Percentiles rank a stretch among this genome's conserved stretches.
These are phyloP conservation scores for Chytriomyces sp. DNA, from an alignment of 192 early-diverging fungal genomes.

Conservation along the genomic window DNA sequence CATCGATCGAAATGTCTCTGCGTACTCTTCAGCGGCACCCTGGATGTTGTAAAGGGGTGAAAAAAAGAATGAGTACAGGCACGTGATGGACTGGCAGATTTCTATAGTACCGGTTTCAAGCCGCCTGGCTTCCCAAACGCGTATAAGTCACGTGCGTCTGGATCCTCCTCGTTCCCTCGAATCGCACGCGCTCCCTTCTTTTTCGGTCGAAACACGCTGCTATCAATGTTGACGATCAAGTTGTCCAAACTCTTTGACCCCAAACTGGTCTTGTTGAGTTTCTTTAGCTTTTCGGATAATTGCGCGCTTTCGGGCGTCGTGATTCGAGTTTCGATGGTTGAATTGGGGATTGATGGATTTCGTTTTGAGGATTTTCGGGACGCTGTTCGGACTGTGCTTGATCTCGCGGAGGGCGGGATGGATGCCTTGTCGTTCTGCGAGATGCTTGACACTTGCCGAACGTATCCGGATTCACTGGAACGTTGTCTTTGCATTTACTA, in stretches of 20 bases:
- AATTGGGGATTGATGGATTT: no score
- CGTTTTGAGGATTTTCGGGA: no score
- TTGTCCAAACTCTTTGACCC: conserved; percentile 4
- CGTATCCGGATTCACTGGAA: no score
- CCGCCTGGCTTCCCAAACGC: conserved; percentile 27
- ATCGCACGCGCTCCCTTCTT: conserved; percentile 13
- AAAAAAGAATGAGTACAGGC: not conserved
- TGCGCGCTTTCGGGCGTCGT: not conserved
- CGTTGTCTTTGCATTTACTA: no score
- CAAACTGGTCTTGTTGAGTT: conserved; percentile 6
- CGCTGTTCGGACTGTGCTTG: no score
- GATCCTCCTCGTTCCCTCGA: conserved; percentile 2
- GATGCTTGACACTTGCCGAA: no score
- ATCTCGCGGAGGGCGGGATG: no score
- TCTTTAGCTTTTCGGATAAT: not conserved
- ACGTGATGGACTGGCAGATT: not conserved
- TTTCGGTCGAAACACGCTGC: conserved; percentile 35
- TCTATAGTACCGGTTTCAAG: not conserved
- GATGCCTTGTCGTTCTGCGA: no score
- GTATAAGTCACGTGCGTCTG: not conserved
- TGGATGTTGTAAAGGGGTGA: not conserved
- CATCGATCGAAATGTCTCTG: conserved; percentile 18
- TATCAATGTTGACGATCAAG: conserved; percentile 20
- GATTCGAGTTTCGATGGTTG: no score
- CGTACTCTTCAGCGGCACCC: conserved; percentile 32